A percentile compares a stretch with the other conserved stretches of the same genome.
Evolutionary conservation across 495 filamentous ascomycete genomes (phyloP).

Genomic region (Annulohypoxylon maeteangense): DNA sequence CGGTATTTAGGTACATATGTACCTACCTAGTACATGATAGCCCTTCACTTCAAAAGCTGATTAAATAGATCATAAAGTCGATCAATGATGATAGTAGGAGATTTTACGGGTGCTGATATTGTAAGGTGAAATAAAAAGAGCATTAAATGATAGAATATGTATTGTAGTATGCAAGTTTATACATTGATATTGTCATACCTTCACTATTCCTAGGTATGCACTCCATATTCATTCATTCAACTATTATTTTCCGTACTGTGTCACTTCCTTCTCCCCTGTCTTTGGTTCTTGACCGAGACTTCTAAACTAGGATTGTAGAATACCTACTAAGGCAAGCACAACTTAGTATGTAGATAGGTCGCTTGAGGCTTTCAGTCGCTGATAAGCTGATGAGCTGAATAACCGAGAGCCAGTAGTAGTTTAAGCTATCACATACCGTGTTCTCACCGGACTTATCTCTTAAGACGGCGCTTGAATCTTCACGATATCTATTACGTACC

Average conservation of each 20-base stretch:
- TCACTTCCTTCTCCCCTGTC: background rate
- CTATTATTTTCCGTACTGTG: constrained; percentile 16
- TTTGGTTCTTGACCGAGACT: background rate
- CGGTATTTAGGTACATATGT: no score
- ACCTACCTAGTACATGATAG: no score
- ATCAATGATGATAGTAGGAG: background rate
- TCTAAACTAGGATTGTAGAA: background rate
- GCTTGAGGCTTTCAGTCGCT: constrained; percentile 19
- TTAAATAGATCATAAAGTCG: background rate
- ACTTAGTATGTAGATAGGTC: background rate
- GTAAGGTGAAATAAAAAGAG: background rate
- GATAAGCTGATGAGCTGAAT: constrained; percentile 27
- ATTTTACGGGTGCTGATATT: background rate
- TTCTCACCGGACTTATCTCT: no score
- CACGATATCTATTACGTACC: no score
- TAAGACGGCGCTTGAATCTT: no score
- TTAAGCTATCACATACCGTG: constrained; percentile 13
- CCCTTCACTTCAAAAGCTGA: background rate
- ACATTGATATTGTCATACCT: background rate
- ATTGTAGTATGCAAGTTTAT: no score
- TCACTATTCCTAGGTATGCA: background rate
- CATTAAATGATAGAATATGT: background rate
- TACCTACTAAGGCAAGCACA: background rate
- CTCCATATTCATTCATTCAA: constrained; percentile 4
- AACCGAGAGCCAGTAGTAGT: constrained; percentile 14